Evolutionary conservation across 2,329 filamentous ascomycete genomes (phyloP).

Genomic region (Ascochyta viciae-villosae): DNA sequence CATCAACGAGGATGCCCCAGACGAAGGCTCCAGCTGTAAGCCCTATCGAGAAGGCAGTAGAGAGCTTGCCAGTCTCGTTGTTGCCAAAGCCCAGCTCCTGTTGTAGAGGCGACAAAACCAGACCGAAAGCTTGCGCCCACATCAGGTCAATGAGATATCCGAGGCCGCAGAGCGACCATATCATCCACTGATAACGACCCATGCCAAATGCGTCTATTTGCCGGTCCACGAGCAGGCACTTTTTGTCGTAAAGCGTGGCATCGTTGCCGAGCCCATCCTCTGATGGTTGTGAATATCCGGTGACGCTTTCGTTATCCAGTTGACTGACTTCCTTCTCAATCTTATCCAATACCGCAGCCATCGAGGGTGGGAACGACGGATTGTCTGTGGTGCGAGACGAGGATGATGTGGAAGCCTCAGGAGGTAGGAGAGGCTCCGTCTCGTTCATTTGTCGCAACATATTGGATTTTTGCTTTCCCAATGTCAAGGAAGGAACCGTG

Average conservation of each 20-base stretch:
- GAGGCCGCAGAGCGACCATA: constrained; percentile 62
- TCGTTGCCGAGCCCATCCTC: constrained; percentile 2
- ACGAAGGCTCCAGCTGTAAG: constrained; percentile 63
- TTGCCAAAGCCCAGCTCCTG: constrained; percentile 63
- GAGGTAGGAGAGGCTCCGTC: constrained; percentile 10
- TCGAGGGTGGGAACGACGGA: constrained; percentile 10
- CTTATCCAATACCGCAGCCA: constrained; percentile 15
- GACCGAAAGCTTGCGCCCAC: constrained; percentile 66
- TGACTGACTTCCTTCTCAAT: constrained; percentile 15
- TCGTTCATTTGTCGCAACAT: constrained; percentile 7
- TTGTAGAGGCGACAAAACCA: constrained; percentile 61
- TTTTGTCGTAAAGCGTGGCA: constrained; percentile 51
- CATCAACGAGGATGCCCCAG: constrained; percentile 64
- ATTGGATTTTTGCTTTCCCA: neutral
- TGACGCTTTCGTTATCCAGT: constrained; percentile 12
- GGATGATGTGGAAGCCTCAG: constrained; percentile 4
- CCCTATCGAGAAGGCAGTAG: constrained; percentile 61
- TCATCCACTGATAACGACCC: constrained; percentile 62
- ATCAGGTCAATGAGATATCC: constrained; percentile 64
- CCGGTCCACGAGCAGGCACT: constrained; percentile 53
- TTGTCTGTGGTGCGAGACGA: constrained; percentile 5
- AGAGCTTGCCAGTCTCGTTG: constrained; percentile 59
- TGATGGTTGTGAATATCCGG: neutral
- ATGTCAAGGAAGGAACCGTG: neutral
- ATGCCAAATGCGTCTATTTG: constrained; percentile 62